Base-by-base conservation (phyloP, 345 rosid genomes). In the Heritiera littoralis region DNA sequence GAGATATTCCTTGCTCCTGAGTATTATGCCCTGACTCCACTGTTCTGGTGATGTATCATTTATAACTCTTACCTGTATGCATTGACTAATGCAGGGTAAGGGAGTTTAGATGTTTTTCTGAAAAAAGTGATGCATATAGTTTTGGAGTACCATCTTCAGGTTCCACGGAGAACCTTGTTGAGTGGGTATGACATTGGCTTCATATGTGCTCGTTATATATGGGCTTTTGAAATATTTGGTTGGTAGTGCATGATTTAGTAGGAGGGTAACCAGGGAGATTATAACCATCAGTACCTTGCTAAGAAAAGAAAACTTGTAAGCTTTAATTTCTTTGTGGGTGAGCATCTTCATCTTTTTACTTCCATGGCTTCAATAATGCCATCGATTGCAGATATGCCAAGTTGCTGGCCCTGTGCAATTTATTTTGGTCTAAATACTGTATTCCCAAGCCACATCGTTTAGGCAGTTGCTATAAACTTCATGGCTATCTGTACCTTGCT, bases 1-100 rank as follows among this genome's bases (percentile, higher is more conserved):
- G 95, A 92, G 84, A 90, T 93, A 76, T 95, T 90, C 83, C 96
- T 89, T 75, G 90, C 99, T 12, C 93, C 96, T 17, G 99, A 92
- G 99, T 95, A 91, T n/a, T 74, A 17, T 30, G 64, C 70, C 30
- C 71, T 18, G 20, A 49, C 69, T 78, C 61, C 13, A 35, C 30
- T 58, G 4, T 59, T 77, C 12, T 35, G 40, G 3, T 68, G 20
- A 69, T 68, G 40, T 66, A 66, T 71, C 41, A 64, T 70, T 61
- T 75, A 70, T 46, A 23, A 66, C 7, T 35, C 66, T 83, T 59
- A 79, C 76, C 13, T 55, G 60, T 65, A 40, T 73, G 58, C 9
- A 40, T 80, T 9, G 11, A 5, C 45, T 46, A n/a, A 10, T 82
- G 81, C 86, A 93, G 98, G 91, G 98, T 93, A 80, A 87, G 72